Percentiles rank a stretch among this genome's conserved stretches.
Conservation (phyloP, 73 alveolate genomes). For the Durusdinium trenchii region DNA sequence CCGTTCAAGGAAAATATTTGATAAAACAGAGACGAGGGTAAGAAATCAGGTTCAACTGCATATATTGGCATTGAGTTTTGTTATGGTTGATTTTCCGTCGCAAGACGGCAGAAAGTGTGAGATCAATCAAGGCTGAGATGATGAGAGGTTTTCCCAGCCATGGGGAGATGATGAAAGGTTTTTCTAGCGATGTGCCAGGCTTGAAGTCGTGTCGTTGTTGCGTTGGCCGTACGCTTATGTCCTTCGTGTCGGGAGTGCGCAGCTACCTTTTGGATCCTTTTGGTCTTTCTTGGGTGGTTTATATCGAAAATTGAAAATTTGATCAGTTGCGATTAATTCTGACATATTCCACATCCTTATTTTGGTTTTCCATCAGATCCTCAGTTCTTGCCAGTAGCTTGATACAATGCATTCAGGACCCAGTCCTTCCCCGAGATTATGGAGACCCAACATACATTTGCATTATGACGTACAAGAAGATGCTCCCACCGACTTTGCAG, state of each 20-base stretch:
- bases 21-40: background rate
- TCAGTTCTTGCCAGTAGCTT: no score
- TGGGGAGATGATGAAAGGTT: constrained; percentile 69
- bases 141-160: constrained; percentile 42
- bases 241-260: background rate
- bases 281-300: background rate
- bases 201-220: background rate
- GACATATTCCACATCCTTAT: no score
- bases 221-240: background rate
- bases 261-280: background rate
- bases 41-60: background rate
- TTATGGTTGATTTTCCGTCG: background rate
- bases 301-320: background rate
- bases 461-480: background rate
- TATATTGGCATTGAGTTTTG: background rate
- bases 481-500: background rate
- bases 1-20: background rate
- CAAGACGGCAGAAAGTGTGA: no score
- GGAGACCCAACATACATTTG: background rate
- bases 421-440: background rate
- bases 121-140: constrained; percentile 27
- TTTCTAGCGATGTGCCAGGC: constrained; percentile 15
- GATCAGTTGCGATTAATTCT: background rate
- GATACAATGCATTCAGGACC: no score
- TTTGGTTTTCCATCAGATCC: no score